phyloP scores from a whole-genome alignment of 345 rosid species.

The Eutrema heterophyllum region DNA sequence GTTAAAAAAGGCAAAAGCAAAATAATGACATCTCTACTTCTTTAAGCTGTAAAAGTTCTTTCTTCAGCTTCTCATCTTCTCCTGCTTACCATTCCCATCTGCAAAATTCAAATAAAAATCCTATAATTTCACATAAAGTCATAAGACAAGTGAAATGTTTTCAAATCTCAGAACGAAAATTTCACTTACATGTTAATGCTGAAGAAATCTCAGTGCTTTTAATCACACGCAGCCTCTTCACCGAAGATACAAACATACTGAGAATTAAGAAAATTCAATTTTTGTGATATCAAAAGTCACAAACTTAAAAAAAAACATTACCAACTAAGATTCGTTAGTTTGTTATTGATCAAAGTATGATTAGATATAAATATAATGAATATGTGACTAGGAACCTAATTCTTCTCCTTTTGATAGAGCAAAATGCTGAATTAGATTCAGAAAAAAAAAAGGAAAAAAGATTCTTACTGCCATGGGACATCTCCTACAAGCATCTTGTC shows the following conservation, averaged over 20 bases:
- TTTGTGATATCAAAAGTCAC: neutral
- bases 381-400: slow-evolving; percentile 34
- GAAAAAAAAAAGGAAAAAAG: slow-evolving; percentile 23
- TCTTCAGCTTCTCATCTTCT: slow-evolving; percentile 30
- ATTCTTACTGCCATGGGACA: slow-evolving; percentile 99
- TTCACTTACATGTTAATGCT: slow-evolving; percentile 28
- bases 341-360: neutral
- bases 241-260: slow-evolving; percentile 93
- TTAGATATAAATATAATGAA: neutral
- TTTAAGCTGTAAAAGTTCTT: neutral
- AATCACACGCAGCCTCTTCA: slow-evolving; percentile 86
- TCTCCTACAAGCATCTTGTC: slow-evolving; percentile 99
- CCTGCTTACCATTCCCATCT: slow-evolving; percentile 31
- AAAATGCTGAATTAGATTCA: slow-evolving; percentile 36
- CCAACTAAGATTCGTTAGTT: neutral
- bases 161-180: neutral
- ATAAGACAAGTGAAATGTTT: neutral
- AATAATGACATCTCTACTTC: slow-evolving; percentile 17
- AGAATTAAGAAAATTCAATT: neutral
- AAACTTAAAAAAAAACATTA: neutral
- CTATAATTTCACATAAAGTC: neutral
- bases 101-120: neutral
- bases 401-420: slow-evolving; percentile 9
- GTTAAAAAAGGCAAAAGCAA: slow-evolving; percentile 10
- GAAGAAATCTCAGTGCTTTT: slow-evolving; percentile 65